Evolutionary conservation across 371 early-diverging fungal species (phyloP).

Genomic region (Syncephalastrum contaminatum): DNA sequence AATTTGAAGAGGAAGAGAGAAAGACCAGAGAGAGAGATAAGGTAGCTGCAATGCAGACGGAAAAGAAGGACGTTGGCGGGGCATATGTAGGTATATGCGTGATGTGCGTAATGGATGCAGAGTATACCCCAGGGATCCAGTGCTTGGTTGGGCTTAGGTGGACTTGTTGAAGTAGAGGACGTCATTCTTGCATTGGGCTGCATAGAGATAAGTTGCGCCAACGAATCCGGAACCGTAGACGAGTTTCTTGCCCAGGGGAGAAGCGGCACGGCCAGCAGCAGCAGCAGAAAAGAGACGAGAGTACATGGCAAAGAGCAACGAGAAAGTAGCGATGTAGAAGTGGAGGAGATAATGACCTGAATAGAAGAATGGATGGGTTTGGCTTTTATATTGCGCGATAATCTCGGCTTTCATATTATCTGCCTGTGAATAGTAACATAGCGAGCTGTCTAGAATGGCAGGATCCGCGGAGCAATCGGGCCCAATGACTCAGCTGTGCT

Average conservation of each 20-base stretch:
- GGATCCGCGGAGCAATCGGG: no score
- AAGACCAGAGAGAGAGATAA: no score
- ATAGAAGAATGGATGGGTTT: background rate
- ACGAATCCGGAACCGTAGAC: conserved; percentile 9
- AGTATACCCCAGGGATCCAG: no score
- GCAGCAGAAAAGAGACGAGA: conserved; percentile 24
- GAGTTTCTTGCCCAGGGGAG: conserved; percentile 23
- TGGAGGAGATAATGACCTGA: conserved; percentile 4
- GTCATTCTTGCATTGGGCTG: conserved; percentile 49
- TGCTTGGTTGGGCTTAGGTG: conserved; percentile 3
- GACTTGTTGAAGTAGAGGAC: conserved; percentile 38
- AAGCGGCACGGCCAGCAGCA: conserved; percentile 14
- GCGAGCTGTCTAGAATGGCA: no score
- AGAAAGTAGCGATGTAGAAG: conserved; percentile 4
- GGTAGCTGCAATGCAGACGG: no score
- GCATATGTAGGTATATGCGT: no score
- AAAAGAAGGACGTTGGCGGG: no score
- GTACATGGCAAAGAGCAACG: conserved; percentile 8
- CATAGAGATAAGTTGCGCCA: conserved; percentile 31
- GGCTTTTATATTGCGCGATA: no score
- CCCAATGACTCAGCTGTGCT: background rate
- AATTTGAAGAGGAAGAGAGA: no score
- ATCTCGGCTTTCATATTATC: no score
- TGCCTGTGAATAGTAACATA: no score
- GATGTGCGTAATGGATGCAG: no score